A percentile compares a stretch with the other conserved stretches of the same genome.
These are phyloP conservation scores for Leucocoprinus birnbaumii DNA, from an alignment of 768 basidiomycete genomes.

Conservation along the genomic window DNA sequence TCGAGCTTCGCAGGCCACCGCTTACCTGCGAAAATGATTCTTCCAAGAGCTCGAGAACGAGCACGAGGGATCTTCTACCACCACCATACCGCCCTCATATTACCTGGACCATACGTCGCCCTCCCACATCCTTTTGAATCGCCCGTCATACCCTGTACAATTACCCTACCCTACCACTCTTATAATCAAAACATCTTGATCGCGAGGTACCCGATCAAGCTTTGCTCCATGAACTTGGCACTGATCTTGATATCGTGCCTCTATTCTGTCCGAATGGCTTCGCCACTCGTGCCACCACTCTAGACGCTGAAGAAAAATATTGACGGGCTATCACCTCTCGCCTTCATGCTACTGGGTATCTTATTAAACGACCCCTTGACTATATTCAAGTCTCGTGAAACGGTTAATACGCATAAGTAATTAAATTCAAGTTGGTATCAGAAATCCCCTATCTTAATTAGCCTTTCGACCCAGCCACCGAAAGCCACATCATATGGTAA, in stretches of 20 bases:
- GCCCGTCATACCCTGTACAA: constrained; percentile 4
- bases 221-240: background rate
- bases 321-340: too few species aligned
- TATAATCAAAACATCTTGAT: constrained; percentile 10
- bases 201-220: constrained; percentile 9
- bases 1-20: constrained; percentile 1
- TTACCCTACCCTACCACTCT: constrained; percentile 10
- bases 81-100: constrained; percentile 7
- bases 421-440: constrained; percentile 6
- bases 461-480: background rate
- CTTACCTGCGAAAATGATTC: background rate
- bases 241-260: too few species aligned
- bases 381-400: too few species aligned
- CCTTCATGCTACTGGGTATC: too few species aligned
- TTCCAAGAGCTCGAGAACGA: background rate
- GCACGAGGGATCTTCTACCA: constrained; percentile 5
- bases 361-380: too few species aligned
- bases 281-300: too few species aligned
- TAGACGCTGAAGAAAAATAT: too few species aligned
- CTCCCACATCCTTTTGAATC: constrained; percentile 9
- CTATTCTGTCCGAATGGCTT: too few species aligned
- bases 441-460: background rate
- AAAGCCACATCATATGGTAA: background rate
- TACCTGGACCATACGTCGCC: constrained; percentile 4
- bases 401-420: background rate